These are phyloP conservation scores for Penicillium paxilli DNA, from an alignment of 495 filamentous ascomycete species.

Conservation along the genomic window DNA sequence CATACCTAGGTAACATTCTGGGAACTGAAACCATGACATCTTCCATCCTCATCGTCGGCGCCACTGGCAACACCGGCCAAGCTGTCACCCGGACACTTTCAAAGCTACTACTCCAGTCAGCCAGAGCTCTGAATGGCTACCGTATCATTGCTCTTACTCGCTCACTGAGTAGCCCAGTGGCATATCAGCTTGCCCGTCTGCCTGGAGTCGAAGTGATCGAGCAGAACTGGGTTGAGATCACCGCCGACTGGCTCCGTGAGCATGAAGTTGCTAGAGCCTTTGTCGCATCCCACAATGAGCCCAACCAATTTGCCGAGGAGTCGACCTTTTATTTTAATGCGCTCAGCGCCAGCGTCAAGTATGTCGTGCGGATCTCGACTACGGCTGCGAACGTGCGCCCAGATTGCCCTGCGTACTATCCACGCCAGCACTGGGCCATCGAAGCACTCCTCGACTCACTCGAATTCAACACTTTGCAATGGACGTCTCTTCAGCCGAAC, in stretches of 20 bases:
- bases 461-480: conserved; percentile 39
- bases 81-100: conserved; percentile 33
- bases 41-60: conserved; percentile 10
- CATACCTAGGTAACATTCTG: background rate
- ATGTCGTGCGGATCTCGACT: conserved; percentile 50
- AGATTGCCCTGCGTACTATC: conserved; percentile 38
- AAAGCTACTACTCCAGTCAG: conserved; percentile 29
- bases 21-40: conserved; percentile 5
- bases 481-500: conserved; percentile 50
- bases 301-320: conserved; percentile 45
- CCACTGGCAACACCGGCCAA: conserved; percentile 32
- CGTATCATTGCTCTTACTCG: conserved; percentile 44
- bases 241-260: conserved; percentile 41
- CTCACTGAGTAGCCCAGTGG: conserved; percentile 25
- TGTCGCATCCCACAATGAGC: conserved; percentile 41
- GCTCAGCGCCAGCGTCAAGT: conserved; percentile 43
- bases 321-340: conserved; percentile 36
- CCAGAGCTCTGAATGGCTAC: conserved; percentile 23
- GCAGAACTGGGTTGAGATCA: conserved; percentile 45
- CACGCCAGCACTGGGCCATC: conserved; percentile 48
- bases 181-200: conserved; percentile 34
- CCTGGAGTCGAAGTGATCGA: conserved; percentile 41
- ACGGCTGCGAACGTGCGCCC: conserved; percentile 43
- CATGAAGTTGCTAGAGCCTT: conserved; percentile 41
- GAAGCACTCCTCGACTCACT: conserved; percentile 39